Evolutionary conservation across 345 rosid genomes (phyloP).

Genomic region (Mangifera indica): DNA sequence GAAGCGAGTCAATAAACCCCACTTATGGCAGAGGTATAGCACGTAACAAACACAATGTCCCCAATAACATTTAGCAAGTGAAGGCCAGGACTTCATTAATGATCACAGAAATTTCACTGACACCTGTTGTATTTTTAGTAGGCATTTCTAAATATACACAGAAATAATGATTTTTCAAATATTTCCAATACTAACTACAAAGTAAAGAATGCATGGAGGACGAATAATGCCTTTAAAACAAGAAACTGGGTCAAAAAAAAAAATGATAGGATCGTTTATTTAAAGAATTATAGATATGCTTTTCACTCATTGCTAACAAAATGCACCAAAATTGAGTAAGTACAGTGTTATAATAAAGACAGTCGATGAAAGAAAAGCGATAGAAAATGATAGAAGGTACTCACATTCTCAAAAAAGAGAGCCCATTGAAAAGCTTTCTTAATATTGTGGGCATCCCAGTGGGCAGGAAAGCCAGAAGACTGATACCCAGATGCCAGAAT

Average conservation of each 20-base stretch:
- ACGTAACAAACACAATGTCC: neutral
- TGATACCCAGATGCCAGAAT: constrained; percentile 79
- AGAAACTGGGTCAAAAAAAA: neutral
- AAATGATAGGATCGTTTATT: neutral
- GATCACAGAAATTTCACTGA: neutral
- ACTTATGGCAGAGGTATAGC: neutral
- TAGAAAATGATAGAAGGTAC: constrained; percentile 14
- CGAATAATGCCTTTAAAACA: neutral
- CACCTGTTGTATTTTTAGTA: too few species aligned
- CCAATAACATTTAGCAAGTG: neutral
- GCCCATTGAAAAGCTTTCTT: constrained; percentile 73
- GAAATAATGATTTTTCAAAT: too few species aligned
- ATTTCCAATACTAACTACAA: too few species aligned
- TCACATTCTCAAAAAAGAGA: constrained; percentile 67
- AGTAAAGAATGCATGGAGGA: neutral
- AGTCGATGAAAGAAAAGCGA: neutral
- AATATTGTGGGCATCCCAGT: constrained; percentile 64
- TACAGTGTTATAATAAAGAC: neutral
- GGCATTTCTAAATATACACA: too few species aligned
- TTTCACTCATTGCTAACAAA: neutral
- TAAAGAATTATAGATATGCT: neutral
- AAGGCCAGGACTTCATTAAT: neutral
- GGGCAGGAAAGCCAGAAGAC: constrained; percentile 64
- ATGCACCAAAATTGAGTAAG: neutral
- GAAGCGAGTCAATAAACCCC: too few species aligned